Percentiles rank a stretch among this genome's conserved stretches.
Conservation (phyloP, 192 early-diverging fungal species). For the Pilaira anomala region DNA sequence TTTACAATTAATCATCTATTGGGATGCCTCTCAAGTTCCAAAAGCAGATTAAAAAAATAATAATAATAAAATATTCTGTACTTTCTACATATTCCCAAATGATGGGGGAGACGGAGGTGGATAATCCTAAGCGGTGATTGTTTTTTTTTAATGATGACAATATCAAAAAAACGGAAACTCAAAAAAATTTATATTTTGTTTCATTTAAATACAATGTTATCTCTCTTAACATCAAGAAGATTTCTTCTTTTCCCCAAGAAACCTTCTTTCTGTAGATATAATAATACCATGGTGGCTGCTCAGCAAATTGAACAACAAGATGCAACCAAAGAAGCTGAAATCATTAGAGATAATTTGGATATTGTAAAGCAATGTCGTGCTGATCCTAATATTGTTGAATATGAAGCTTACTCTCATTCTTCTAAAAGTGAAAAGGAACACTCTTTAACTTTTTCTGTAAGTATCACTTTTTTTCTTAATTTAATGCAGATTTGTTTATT, state of each 20-base stretch:
- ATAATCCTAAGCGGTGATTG: no score
- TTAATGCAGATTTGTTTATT: background rate
- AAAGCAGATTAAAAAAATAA: conserved; percentile 17
- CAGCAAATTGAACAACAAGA: background rate
- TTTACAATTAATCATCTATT: conserved; percentile 62
- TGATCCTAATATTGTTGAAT: conserved; percentile 17
- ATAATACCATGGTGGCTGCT: background rate
- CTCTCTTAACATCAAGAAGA: no score
- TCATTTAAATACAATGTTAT: background rate
- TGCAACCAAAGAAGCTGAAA: background rate
- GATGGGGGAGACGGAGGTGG: no score
- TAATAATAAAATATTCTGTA: background rate
- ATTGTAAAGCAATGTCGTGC: conserved; percentile 26
- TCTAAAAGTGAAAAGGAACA: conserved; percentile 17
- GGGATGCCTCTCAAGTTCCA: background rate
- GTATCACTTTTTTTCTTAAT: background rate
- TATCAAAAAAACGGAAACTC: no score
- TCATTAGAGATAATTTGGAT: conserved; percentile 13
- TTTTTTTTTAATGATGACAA: no score
- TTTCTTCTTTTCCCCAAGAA: background rate
- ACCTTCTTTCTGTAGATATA: conserved; percentile 1
- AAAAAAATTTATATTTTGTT: background rate
- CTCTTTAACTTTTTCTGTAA: conserved; percentile 33
- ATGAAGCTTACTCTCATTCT: conserved; percentile 25
- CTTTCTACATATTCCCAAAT: background rate